Evolutionary conservation across 2,329 filamentous ascomycete species (phyloP), one percentile per base, ranked within the genome.

Genomic region (Claviceps arundinis): DNA sequence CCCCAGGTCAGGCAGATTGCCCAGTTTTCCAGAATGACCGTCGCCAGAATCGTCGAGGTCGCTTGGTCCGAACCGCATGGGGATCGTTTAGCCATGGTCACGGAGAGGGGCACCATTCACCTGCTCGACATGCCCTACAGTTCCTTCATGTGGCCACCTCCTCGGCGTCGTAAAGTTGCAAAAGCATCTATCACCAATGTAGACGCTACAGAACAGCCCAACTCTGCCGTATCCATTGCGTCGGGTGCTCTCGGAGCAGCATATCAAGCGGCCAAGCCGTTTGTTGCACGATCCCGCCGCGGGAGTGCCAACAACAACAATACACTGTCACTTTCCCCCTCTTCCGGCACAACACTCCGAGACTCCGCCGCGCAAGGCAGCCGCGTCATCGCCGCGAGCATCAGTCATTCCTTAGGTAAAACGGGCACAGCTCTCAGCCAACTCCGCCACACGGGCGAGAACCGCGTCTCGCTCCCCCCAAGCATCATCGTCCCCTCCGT

Each of bases 21-120:
- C 7, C 82, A 90, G 55, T 96, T 95, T 63, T 87, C 88, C 19
- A 83, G 93, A 42, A 85, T 96, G 79, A 97, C 91, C 2, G 85
- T 91, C 48, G 89, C 93, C 3, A 86, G 87, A 51, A 88, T 97
- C 52, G 80, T 96, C 22, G 91, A 96, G 62, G 87, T 95, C 43
- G 81, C 83, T 3, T 98, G 93, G 93, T 85, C 85, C 1, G 78
- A 80, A 51, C 87, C 87, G 3, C 83, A 84, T 52, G 88, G 87
- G 22, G 87, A 95, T 63, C 84, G 87, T 54, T 71, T 94, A 41
- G 91, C 90, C 1, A 83, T 98, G 70, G 82, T 96, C 26, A 97
- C 93, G 0, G 89, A 95, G 61, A 87, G 90, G 59, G 89, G 91
- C n/a, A 98, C 93, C 8, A 83, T 96, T 11, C 93, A 98, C 68